These are phyloP conservation scores for Chlorella sorokiniana DNA, from an alignment of 139 green algal genomes.

Conservation along the genomic window DNA sequence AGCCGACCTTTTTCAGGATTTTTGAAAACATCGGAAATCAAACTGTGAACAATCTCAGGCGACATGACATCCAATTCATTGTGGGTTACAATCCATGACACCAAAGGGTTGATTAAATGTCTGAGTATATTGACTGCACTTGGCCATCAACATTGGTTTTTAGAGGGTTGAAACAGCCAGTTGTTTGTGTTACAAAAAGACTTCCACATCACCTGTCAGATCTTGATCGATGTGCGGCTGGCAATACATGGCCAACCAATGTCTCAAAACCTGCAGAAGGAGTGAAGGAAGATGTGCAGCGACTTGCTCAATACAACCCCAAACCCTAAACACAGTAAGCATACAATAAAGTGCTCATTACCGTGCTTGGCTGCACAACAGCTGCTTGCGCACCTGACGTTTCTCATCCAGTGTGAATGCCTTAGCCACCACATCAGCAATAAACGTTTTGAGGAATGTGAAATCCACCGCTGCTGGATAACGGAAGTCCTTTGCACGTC, in stretches of 20 bases:
- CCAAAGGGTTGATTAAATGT: conserved; percentile 83
- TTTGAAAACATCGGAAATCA: conserved; percentile 50
- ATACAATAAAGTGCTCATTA: neutral
- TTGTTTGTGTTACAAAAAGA: neutral
- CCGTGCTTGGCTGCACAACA: neutral
- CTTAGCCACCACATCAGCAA: conserved; percentile 55
- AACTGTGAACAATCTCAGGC: conserved; percentile 35
- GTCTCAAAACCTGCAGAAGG: conserved; percentile 10
- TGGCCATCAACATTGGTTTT: no score
- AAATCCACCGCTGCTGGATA: conserved; percentile 69
- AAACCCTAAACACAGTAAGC: neutral
- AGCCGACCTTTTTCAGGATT: conserved; percentile 15
- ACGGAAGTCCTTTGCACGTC: no score
- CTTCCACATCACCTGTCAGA: neutral
- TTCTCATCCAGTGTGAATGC: conserved; percentile 63
- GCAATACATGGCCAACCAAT: conserved; percentile 32
- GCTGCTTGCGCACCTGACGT: conserved; percentile 20
- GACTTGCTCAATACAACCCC: no score
- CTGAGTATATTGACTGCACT: conserved; percentile 69
- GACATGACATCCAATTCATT: conserved; percentile 55
- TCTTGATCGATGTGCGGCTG: neutral
- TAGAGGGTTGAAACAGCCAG: neutral
- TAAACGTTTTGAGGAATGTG: conserved; percentile 81
- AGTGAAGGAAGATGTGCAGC: neutral
- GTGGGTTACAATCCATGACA: conserved; percentile 64